phyloP scores from a whole-genome alignment of 257 asterid species.

The Solanum bulbocastanum region DNA sequence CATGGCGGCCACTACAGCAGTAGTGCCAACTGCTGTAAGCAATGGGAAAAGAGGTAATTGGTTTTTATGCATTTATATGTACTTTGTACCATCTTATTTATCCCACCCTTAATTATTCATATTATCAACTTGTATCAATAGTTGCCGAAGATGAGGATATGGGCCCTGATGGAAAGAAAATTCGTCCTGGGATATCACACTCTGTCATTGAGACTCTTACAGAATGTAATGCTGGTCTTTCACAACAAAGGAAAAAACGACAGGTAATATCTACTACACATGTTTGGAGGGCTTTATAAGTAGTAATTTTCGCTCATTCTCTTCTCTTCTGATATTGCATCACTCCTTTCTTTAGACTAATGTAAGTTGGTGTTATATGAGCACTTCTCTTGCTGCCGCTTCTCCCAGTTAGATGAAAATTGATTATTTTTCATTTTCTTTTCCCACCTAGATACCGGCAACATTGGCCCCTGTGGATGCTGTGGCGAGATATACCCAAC shows the following conservation, averaged over 20 bases:
- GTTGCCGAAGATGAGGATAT: slow-evolving; percentile 70
- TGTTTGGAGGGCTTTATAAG: not conserved
- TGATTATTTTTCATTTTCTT: not conserved
- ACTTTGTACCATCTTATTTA: not conserved
- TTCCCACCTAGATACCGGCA: slow-evolving; percentile 43
- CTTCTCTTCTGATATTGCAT: not conserved
- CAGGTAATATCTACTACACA: slow-evolving; percentile 41
- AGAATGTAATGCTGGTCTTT: slow-evolving; percentile 74
- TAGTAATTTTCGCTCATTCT: not conserved
- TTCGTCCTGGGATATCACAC: slow-evolving; percentile 72
- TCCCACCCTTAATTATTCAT: not conserved
- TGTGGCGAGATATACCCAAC: slow-evolving; percentile 83
- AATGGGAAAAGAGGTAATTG: slow-evolving; percentile 91
- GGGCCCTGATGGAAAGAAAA: slow-evolving; percentile 70
- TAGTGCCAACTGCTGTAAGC: slow-evolving; percentile 41
- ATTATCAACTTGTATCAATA: slow-evolving; percentile 18
- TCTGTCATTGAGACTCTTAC: slow-evolving; percentile 73
- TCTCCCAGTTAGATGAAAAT: not conserved
- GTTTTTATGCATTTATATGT: not conserved
- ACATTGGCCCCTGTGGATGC: slow-evolving; percentile 73
- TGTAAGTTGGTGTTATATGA: not conserved
- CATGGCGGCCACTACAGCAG: slow-evolving; percentile 29
- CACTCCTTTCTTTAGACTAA: not conserved
- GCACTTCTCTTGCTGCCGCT: not conserved
- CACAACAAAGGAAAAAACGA: slow-evolving; percentile 85